Conservation (phyloP, 495 filamentous ascomycete species). For the Daldinia vernicosa region DNA sequence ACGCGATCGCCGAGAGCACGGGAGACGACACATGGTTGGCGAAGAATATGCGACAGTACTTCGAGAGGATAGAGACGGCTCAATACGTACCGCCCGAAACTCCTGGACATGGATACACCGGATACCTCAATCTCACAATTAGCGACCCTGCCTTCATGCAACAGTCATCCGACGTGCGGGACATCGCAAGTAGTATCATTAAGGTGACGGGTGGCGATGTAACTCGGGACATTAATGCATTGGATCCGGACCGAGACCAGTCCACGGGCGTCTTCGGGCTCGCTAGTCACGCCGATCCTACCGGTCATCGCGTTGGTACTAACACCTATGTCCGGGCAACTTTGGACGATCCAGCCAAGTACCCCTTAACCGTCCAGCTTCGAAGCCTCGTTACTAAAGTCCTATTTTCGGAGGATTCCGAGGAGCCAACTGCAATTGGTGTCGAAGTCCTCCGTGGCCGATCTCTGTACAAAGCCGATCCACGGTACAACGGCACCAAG, state of each 20-base stretch:
- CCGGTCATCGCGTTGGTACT: conserved; percentile 53
- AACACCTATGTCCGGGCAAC: conserved; percentile 58
- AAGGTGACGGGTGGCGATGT: conserved; percentile 50
- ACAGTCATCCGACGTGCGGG: conserved; percentile 38
- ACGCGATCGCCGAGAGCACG: conserved; percentile 55
- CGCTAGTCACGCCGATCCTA: conserved; percentile 50
- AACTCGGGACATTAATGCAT: conserved; percentile 52
- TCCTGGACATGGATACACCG: conserved; percentile 55
- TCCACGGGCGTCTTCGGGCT: conserved; percentile 56
- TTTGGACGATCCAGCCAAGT: conserved; percentile 55
- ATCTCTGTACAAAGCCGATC: conserved; percentile 56
- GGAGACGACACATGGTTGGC: conserved; percentile 57
- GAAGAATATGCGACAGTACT: conserved; percentile 56
- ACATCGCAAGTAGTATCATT: conserved; percentile 47
- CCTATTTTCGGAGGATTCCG: conserved; percentile 47
- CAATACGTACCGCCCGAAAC: conserved; percentile 50
- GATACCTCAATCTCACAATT: conserved; percentile 54
- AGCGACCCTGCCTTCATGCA: conserved; percentile 47
- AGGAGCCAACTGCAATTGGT: conserved; percentile 52
- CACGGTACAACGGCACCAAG: conserved; percentile 49
- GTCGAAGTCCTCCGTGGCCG: conserved; percentile 55
- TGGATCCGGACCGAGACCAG: conserved; percentile 50
- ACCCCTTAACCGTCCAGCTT: conserved; percentile 56
- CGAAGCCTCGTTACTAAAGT: conserved; percentile 59
- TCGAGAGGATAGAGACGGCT: conserved; percentile 56